Percentiles rank a stretch among this genome's conserved stretches.
Evolutionary conservation across 768 basidiomycete species (phyloP).

Genomic region (Galerina sulciceps): DNA sequence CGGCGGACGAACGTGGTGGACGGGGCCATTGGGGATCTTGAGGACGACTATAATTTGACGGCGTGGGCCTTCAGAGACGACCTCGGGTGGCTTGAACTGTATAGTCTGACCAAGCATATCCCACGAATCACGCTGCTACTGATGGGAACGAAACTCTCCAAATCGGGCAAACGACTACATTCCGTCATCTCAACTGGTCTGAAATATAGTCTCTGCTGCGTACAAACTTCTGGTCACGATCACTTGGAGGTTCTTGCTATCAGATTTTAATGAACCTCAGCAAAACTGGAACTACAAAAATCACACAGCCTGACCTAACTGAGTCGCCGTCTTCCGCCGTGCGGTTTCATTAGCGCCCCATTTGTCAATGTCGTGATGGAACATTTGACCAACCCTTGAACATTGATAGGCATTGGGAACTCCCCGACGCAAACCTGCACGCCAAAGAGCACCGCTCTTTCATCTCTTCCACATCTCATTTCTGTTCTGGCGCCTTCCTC

Average conservation of each 20-base stretch:
- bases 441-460: background rate
- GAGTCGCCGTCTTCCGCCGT: background rate
- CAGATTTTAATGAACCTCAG: background rate
- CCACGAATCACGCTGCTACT: slow-evolving; percentile 17
- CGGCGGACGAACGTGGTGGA: slow-evolving; percentile 55
- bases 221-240: too few relatives aligned
- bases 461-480: background rate
- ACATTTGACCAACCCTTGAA: background rate
- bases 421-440: background rate
- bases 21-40: slow-evolving; percentile 59
- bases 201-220: too few relatives aligned
- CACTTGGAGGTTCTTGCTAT: background rate
- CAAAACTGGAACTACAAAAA: too few relatives aligned
- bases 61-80: slow-evolving; percentile 23
- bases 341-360: background rate
- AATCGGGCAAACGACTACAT: background rate
- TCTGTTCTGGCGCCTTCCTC: background rate
- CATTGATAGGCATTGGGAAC: background rate
- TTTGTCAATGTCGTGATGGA: background rate
- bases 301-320: background rate
- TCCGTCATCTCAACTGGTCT: background rate
- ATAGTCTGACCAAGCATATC: slow-evolving; percentile 42
- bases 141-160: background rate
- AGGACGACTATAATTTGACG: slow-evolving; percentile 43
- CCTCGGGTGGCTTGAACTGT: slow-evolving; percentile 45